Conservation (phyloP, 257 asterid genomes). For the Orobanche coerulescens region DNA sequence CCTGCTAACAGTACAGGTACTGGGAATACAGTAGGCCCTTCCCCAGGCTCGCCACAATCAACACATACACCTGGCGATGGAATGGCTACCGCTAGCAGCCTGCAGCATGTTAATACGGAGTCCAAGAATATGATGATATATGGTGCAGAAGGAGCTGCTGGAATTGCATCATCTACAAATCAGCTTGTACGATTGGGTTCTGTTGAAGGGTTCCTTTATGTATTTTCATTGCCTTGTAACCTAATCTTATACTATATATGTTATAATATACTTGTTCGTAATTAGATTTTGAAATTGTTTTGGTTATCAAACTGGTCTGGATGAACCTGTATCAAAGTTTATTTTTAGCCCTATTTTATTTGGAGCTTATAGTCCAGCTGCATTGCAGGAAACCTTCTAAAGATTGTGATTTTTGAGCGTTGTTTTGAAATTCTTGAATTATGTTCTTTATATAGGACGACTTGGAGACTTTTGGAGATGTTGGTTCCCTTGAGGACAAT, state of each 20-base stretch:
- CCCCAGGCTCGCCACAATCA: conserved; percentile 65
- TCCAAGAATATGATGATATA: conserved; percentile 57
- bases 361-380: neutral
- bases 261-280: too few species aligned
- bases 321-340: conserved; percentile 1
- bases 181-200: conserved; percentile 49
- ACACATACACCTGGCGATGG: conserved; percentile 88
- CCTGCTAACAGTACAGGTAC: conserved; percentile 61
- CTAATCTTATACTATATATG: neutral
- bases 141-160: conserved; percentile 73
- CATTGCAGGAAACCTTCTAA: neutral
- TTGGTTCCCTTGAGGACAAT: conserved; percentile 69
- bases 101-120: conserved; percentile 52
- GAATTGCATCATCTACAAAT: conserved; percentile 62
- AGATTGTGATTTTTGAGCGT: neutral
- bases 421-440: neutral
- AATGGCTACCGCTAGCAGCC: conserved; percentile 48
- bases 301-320: neutral
- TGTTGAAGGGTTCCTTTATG: neutral
- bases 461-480: conserved; percentile 73
- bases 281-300: neutral
- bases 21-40: conserved; percentile 52
- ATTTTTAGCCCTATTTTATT: neutral
- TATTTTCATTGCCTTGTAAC: neutral
- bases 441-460: conserved; percentile 52